phyloP scores from a whole-genome alignment of 2,329 filamentous ascomycete species.

The Dactylellina parvicollis region DNA sequence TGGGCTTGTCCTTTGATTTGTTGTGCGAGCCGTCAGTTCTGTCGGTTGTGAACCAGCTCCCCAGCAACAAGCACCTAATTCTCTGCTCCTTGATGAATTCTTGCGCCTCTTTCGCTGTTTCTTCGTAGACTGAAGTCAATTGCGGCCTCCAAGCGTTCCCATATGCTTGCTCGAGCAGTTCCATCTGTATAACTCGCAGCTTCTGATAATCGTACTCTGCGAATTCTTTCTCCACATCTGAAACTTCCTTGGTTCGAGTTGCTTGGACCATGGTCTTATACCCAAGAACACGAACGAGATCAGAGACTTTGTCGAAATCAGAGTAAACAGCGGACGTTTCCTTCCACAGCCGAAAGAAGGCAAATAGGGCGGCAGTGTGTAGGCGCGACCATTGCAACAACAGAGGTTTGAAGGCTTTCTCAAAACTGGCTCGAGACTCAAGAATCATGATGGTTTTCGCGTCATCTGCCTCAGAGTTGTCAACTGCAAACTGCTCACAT shows the following conservation, averaged over 20 bases:
- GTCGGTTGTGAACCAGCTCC: conserved; percentile 79
- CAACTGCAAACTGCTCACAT: conserved; percentile 95
- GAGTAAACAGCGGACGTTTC: conserved; percentile 82
- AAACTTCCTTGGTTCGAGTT: conserved; percentile 80
- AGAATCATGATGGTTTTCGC: conserved; percentile 77
- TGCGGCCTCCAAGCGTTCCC: conserved; percentile 95
- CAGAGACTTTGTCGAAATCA: conserved; percentile 92
- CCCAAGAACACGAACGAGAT: conserved; percentile 86
- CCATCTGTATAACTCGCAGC: conserved; percentile 89
- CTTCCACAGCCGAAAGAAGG: conserved; percentile 94
- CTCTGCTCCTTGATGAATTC: conserved; percentile 98
- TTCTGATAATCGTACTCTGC: conserved; percentile 81
- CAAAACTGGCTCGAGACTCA: conserved; percentile 80
- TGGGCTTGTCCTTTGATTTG: conserved; percentile 59
- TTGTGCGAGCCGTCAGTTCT: conserved; percentile 59
- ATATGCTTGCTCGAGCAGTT: conserved; percentile 86
- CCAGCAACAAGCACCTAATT: conserved; percentile 85
- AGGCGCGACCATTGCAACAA: conserved; percentile 92
- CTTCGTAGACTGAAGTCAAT: conserved; percentile 71
- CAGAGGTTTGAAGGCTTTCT: conserved; percentile 85
- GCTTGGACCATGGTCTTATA: conserved; percentile 89
- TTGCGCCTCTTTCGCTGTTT: conserved; percentile 87
- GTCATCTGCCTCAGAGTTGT: conserved; percentile 82
- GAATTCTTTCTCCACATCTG: conserved; percentile 89
- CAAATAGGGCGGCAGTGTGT: conserved; percentile 83